Percentiles rank a stretch among this genome's conserved stretches.
These are phyloP conservation scores for Metschnikowia baotianmanensis DNA, from an alignment of 805 yeast species.

Conservation along the genomic window DNA sequence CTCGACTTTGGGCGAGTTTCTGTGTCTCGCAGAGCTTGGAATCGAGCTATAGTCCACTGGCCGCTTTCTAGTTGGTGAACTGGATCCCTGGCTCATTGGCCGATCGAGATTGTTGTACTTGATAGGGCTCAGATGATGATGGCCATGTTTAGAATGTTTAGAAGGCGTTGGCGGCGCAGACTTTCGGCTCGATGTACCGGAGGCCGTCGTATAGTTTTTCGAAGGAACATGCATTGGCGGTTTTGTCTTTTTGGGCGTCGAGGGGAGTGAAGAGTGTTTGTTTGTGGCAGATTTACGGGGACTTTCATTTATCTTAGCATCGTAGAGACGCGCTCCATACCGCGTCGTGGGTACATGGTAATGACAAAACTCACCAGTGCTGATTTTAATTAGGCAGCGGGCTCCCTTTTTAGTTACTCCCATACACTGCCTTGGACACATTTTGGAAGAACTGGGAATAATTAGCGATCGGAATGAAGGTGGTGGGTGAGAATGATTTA, in stretches of 20 bases:
- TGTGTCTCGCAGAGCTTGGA: constrained; percentile 7
- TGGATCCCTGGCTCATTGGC: constrained; percentile 1
- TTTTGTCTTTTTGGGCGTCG: constrained; percentile 1
- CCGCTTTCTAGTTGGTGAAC: not conserved
- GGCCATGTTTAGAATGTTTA: not conserved
- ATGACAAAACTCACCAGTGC: constrained; percentile 13
- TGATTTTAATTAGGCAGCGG: constrained; percentile 16
- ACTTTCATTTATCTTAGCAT: not conserved
- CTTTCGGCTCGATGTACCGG: not conserved
- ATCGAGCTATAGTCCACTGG: constrained; percentile 6
- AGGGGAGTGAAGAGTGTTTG: not conserved
- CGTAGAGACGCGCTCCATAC: constrained; percentile 1
- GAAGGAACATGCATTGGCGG: constrained; percentile 2
- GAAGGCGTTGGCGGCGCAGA: too few species aligned
- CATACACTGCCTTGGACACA: constrained; percentile 16
- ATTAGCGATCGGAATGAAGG: too few species aligned
- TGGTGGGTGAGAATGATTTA: too few species aligned
- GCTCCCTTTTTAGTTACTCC: constrained; percentile 17
- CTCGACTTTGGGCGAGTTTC: constrained; percentile 10
- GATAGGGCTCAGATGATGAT: constrained; percentile 1
- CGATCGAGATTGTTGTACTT: constrained; percentile 9
- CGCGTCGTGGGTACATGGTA: constrained; percentile 14
- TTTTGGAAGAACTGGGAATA: not conserved
- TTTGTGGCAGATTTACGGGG: not conserved
- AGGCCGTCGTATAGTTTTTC: constrained; percentile 6